Conservation (phyloP, 2,329 filamentous ascomycete genomes). For the Capronia coronata region DNA sequence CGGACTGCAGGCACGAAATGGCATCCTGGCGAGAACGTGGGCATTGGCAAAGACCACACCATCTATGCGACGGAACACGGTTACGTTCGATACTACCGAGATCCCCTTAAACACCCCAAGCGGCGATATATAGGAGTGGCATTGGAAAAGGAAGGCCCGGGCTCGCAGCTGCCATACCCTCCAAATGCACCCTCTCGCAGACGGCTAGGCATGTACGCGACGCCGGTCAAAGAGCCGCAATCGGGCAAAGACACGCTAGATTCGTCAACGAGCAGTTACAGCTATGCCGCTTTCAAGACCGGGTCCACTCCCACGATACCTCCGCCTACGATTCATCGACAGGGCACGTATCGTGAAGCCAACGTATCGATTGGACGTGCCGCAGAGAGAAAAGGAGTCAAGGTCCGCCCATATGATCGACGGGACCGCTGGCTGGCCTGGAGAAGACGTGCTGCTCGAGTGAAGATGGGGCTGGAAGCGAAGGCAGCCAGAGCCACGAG, state of each 20-base stretch:
- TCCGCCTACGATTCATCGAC: conserved; percentile 31
- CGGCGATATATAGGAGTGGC: conserved; percentile 92
- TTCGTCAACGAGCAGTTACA: conserved; percentile 13
- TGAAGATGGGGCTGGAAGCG: conserved; percentile 34
- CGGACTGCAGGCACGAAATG: conserved; percentile 64
- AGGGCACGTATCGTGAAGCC: conserved; percentile 42
- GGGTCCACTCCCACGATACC: conserved; percentile 24
- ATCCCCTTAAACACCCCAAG: conserved; percentile 73
- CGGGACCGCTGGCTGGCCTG: conserved; percentile 59
- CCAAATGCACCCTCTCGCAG: conserved; percentile 66
- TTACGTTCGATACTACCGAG: conserved; percentile 95
- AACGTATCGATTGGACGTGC: conserved; percentile 39
- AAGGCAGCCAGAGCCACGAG: conserved; percentile 65
- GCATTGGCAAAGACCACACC: conserved; percentile 92
- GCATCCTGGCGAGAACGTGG: conserved; percentile 92
- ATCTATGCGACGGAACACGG: conserved; percentile 80
- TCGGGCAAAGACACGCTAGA: conserved; percentile 16
- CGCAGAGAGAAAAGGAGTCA: conserved; percentile 49
- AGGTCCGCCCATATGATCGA: conserved; percentile 50
- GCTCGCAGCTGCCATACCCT: conserved; percentile 69
- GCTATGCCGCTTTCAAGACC: conserved; percentile 26
- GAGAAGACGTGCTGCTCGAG: conserved; percentile 52
- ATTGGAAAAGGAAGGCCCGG: conserved; percentile 59
- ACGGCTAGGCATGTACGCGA: conserved; percentile 65
- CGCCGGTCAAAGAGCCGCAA: conserved; percentile 31